Percentiles rank a stretch among this genome's conserved stretches.
These are phyloP conservation scores for Nitzschia sp. DNA, from an alignment of 108 stramenopile species.

Conservation along the genomic window DNA sequence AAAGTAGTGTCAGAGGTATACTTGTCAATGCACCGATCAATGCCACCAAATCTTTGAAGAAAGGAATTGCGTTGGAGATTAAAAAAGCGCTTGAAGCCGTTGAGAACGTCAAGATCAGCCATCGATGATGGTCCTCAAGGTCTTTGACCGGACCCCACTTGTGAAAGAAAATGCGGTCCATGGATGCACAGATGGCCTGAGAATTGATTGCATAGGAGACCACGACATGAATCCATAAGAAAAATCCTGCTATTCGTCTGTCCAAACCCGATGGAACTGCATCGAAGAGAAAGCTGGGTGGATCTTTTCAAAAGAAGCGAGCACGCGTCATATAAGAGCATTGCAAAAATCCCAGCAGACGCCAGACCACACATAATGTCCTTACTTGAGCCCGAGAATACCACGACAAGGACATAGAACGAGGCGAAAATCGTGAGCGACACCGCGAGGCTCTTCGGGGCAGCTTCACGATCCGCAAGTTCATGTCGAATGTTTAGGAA, in stretches of 20 bases:
- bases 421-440: slow-evolving; percentile 46
- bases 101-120: slow-evolving; percentile 51
- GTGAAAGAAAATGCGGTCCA: slow-evolving; percentile 61
- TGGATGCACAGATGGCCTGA: slow-evolving; percentile 71
- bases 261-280: slow-evolving; percentile 45
- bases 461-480: slow-evolving; percentile 56
- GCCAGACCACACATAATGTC: no score
- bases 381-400: slow-evolving; percentile 49
- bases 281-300: slow-evolving; percentile 76
- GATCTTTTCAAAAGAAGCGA: slow-evolving; percentile 19
- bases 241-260: slow-evolving; percentile 58
- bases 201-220: slow-evolving; percentile 81
- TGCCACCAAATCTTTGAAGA: slow-evolving; percentile 77
- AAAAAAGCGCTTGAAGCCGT: slow-evolving; percentile 55
- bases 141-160: slow-evolving; percentile 22
- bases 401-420: slow-evolving; percentile 54
- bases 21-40: slow-evolving; percentile 70
- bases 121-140: slow-evolving; percentile 39
- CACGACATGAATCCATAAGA: slow-evolving; percentile 75
- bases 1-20: slow-evolving; percentile 62
- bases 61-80: slow-evolving; percentile 67
- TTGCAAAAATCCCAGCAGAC: no score
- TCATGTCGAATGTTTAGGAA: slow-evolving; percentile 77
- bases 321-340: no score
- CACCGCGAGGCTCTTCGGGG: slow-evolving; percentile 53